Conservation (phyloP, 257 asterid genomes). For the Fraxinus cuspidata region DNA sequence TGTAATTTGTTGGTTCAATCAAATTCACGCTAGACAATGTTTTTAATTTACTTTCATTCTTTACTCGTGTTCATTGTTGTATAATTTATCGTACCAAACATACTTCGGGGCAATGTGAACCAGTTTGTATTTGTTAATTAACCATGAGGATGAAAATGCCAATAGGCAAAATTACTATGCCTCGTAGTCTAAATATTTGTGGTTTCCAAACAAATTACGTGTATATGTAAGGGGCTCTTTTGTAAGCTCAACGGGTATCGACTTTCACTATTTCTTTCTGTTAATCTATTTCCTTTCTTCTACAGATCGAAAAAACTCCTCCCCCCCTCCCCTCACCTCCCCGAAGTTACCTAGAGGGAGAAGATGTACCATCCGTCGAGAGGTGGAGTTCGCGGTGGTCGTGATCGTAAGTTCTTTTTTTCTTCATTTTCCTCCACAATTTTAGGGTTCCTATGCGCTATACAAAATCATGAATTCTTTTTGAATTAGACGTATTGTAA, state of each 20-base stretch:
- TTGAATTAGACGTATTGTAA: not conserved
- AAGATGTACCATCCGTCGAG: slow-evolving; percentile 90
- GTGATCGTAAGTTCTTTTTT: slow-evolving; percentile 74
- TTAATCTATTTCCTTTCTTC: not conserved
- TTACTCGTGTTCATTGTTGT: too few relatives aligned
- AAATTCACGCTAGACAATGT: too few relatives aligned
- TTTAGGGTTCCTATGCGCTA: slow-evolving; percentile 3
- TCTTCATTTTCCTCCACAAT: not conserved
- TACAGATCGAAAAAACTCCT: not conserved
- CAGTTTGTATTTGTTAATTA: too few relatives aligned
- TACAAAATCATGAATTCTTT: not conserved
- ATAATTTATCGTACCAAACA: too few relatives aligned
- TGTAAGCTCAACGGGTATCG: not conserved
- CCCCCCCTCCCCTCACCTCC: not conserved
- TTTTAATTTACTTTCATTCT: too few relatives aligned
- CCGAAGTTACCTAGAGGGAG: not conserved
- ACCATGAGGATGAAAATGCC: too few relatives aligned
- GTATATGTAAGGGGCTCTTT: too few relatives aligned
- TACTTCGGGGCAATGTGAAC: too few relatives aligned
- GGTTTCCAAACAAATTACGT: too few relatives aligned
- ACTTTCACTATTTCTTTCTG: not conserved
- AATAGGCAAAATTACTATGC: too few relatives aligned
- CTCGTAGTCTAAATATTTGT: too few relatives aligned
- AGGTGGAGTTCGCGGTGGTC: slow-evolving; percentile 99
- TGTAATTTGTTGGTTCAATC: too few relatives aligned